Percentiles rank a stretch among this genome's conserved stretches.
Conservation (phyloP, 176 grass and related monocot species). For the Oryza longistaminata region DNA sequence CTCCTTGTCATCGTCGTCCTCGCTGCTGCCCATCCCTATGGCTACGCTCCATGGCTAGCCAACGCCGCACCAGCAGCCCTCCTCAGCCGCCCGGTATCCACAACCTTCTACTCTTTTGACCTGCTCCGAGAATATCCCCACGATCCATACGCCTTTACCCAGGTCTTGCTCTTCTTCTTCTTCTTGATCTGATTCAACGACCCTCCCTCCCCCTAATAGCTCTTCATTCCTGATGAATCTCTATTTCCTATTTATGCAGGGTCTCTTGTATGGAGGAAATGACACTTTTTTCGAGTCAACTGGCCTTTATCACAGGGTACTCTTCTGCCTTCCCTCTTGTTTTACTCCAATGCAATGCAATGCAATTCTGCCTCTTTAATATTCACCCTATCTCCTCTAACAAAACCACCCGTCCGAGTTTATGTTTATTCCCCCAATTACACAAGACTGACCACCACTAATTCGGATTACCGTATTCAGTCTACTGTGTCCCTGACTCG, state of each 20-base stretch:
- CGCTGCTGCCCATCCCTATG: constrained; percentile 19
- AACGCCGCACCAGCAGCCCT: constrained; percentile 1
- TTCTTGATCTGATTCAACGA: not conserved
- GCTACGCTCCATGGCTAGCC: constrained; percentile 22
- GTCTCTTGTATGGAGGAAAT: constrained; percentile 83
- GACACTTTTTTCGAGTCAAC: constrained; percentile 85
- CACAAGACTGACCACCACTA: no score
- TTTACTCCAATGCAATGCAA: not conserved
- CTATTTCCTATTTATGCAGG: constrained; percentile 31
- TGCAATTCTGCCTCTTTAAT: no score
- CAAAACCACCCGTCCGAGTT: no score
- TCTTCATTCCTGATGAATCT: not conserved
- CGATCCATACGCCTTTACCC: constrained; percentile 79
- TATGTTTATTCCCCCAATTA: no score
- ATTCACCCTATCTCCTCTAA: no score
- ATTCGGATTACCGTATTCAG: no score
- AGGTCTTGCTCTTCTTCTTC: constrained; percentile 25
- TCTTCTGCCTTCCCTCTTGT: not conserved
- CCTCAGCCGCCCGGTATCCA: not conserved
- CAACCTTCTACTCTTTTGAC: constrained; percentile 77
- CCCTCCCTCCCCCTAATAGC: not conserved
- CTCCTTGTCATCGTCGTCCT: not conserved
- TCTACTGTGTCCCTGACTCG: no score
- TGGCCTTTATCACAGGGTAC: constrained; percentile 75
- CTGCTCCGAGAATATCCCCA: constrained; percentile 80